phyloP scores from a whole-genome alignment of 148 eudicot genomes.

The Cornus controversa region DNA sequence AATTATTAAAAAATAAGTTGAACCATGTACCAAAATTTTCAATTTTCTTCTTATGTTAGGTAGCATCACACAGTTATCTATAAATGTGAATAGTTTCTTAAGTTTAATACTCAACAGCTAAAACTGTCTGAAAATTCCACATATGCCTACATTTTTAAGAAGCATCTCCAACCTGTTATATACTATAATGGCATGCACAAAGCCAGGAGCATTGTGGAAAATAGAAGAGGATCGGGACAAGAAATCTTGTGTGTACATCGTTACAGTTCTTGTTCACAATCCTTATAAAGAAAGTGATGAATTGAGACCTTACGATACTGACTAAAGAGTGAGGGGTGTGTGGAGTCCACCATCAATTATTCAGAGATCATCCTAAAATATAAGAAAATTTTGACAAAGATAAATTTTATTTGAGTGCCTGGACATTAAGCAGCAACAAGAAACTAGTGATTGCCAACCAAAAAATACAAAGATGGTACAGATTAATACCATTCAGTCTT shows the following conservation, averaged over 20 bases:
- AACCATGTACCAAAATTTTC: too few relatives aligned
- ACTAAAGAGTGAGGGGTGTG: neutral
- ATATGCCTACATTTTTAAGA: neutral
- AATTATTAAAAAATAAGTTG: too few relatives aligned
- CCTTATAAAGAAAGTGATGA: too few relatives aligned
- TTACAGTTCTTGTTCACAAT: neutral
- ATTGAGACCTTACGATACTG: too few relatives aligned
- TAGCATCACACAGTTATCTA: too few relatives aligned
- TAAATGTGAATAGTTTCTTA: too few relatives aligned
- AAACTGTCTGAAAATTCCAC: neutral
- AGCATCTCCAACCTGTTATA: neutral
- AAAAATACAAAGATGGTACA: too few relatives aligned
- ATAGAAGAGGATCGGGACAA: neutral
- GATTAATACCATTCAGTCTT: too few relatives aligned
- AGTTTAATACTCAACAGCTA: too few relatives aligned
- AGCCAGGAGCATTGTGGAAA: neutral
- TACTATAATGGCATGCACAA: neutral
- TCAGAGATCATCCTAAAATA: neutral
- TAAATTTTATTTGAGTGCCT: neutral
- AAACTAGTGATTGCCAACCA: neutral
- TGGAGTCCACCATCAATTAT: neutral
- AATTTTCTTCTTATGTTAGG: too few relatives aligned
- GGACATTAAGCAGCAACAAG: neutral
- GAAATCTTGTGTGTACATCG: neutral
- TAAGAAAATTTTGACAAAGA: neutral